Percentiles rank a stretch among this genome's conserved stretches.
Evolutionary conservation across 495 filamentous ascomycete species (phyloP).

Genomic region (Apodospora peruviana): DNA sequence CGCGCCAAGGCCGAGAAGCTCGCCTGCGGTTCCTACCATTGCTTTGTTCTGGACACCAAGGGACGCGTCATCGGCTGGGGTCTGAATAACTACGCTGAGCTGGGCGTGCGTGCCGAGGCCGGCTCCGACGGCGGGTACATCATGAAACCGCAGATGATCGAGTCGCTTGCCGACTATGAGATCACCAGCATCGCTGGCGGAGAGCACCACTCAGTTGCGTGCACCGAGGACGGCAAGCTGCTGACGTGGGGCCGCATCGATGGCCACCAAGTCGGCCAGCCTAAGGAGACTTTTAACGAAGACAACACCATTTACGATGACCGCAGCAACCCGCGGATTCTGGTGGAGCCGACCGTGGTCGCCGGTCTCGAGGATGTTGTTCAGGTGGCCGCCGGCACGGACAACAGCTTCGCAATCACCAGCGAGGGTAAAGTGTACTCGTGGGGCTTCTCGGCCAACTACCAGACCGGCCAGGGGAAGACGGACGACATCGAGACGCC

Average conservation of each 20-base stretch:
- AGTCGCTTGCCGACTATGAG: slow-evolving; percentile 46
- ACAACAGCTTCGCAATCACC: slow-evolving; percentile 57
- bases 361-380: slow-evolving; percentile 20
- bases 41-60: slow-evolving; percentile 68
- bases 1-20: slow-evolving; percentile 51
- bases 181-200: slow-evolving; percentile 59
- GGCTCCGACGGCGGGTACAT: slow-evolving; percentile 57
- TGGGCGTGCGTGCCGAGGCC: slow-evolving; percentile 60
- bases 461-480: slow-evolving; percentile 61
- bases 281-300: slow-evolving; percentile 37
- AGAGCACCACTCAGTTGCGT: slow-evolving; percentile 60
- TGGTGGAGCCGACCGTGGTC: slow-evolving; percentile 43
- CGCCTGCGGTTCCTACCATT: slow-evolving; percentile 62
- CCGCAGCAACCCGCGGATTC: slow-evolving; percentile 49
- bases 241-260: slow-evolving; percentile 68
- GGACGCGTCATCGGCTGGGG: slow-evolving; percentile 79
- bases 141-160: slow-evolving; percentile 36
- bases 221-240: slow-evolving; percentile 55
- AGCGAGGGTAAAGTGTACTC: slow-evolving; percentile 55
- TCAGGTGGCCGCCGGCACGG: slow-evolving; percentile 46
- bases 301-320: slow-evolving; percentile 57
- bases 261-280: slow-evolving; percentile 56
- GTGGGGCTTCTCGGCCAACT: slow-evolving; percentile 65
- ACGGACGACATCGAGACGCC: slow-evolving; percentile 53
- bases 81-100: slow-evolving; percentile 79